phyloP scores from a whole-genome alignment of 306 rosid species.

The Benincasa hispida region DNA sequence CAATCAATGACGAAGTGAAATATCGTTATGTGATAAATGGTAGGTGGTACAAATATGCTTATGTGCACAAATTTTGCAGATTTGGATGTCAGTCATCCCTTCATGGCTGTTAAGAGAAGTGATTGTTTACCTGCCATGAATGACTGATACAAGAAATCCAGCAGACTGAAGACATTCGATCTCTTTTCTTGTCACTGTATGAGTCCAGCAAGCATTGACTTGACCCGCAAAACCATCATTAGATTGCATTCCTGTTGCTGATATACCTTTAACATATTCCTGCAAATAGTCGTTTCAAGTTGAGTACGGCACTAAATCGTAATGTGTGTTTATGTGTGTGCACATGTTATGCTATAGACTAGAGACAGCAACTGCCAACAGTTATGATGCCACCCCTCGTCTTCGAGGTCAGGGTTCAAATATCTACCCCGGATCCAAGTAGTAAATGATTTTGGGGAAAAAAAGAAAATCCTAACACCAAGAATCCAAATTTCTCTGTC shows the following conservation, averaged over 20 bases:
- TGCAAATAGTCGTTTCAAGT: conserved; percentile 22
- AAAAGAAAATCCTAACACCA: not conserved
- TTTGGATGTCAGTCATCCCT: not conserved
- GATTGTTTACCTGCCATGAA: conserved; percentile 72
- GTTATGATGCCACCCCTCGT: not conserved
- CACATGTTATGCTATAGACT: not conserved
- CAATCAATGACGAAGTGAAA: not conserved
- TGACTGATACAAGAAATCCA: conserved; percentile 72
- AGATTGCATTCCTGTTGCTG: conserved; percentile 81
- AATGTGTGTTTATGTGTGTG: not conserved
- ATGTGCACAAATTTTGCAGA: not conserved
- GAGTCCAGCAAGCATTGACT: conserved; percentile 84
- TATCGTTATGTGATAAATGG: not conserved
- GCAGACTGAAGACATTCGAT: conserved; percentile 55
- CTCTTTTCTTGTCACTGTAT: conserved; percentile 57
- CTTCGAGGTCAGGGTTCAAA: not conserved
- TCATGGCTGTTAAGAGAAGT: not conserved
- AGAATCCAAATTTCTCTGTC: not conserved
- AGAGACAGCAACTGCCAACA: not conserved
- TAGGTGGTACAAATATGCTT: not conserved
- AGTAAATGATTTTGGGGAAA: not conserved
- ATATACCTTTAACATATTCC: conserved; percentile 81
- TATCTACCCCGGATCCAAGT: not conserved
- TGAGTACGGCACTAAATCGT: conserved; percentile 10
- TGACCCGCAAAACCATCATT: conserved; percentile 80